Base-by-base conservation (phyloP, 345 rosid species). In the Lumnitzera racemosa region DNA sequence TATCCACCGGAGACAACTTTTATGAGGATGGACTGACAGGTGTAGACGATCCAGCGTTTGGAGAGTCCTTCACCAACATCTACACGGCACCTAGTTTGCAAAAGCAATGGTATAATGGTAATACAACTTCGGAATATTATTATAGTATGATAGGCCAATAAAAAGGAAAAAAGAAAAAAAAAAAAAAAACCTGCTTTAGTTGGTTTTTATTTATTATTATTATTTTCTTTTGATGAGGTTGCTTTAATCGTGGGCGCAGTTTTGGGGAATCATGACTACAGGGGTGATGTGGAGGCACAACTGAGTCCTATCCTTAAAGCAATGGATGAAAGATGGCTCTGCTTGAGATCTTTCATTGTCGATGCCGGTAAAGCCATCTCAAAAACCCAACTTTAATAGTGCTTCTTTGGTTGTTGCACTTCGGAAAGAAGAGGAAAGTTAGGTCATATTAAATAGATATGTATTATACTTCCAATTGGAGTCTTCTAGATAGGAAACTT, bases 181-280 rank as follows among this genome's bases (percentile, higher is more conserved):
- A 36, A 36, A 36, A 36, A 7, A 9, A 7, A 36, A 0, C 9
- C 5, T 5, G 25, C 55, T 17, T 52, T 25, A 2, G 1, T 7
- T 52, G 31, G 31, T 17, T 52, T 7, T 13, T 13, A 52, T n/a
- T 52, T 52, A n/a, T 13, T 10, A 0, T 52, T 52, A 3, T n/a
- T 20, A 52, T 17, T 24, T 25, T 47, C 41, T 20, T 20, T 47
- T 29, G 27, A 1, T 48, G 6, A 27, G 31, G 31, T 27, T 3
- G 31, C 31, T 20, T 20, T 20, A 20, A 20, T 20, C 20, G 31
- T 5, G 5, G 5, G 5, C 1, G 49, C 78, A 83, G 89, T 83
- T 67, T 65, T 83, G 67, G 89, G 89, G 12, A 83, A 83, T 43
- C 89, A 83, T 65, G 89, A 83, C 62, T 83, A 83, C 55, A 76